These are phyloP conservation scores for Stagonosporopsis vannaccii DNA, from an alignment of 2,329 filamentous ascomycete genomes.

Conservation along the genomic window DNA sequence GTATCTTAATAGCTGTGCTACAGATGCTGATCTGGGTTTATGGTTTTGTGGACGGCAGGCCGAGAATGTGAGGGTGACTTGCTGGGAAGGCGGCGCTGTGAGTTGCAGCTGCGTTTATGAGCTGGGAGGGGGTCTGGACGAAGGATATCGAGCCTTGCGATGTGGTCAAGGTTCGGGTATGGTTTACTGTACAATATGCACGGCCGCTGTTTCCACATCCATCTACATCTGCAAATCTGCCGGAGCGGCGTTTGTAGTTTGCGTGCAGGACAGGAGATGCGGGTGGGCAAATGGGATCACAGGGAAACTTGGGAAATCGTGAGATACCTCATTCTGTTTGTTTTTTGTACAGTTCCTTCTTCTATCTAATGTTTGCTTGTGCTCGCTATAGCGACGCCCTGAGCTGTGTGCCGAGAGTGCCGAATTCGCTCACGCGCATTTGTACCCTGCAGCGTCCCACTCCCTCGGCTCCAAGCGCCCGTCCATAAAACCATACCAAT, in stretches of 20 bases:
- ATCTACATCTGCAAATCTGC: neutral
- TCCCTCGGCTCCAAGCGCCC: constrained; percentile 13
- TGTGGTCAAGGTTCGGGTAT: neutral
- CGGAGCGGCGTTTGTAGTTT: neutral
- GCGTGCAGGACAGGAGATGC: neutral
- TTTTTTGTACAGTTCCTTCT: constrained; percentile 19
- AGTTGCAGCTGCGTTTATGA: neutral
- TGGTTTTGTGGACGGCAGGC: neutral
- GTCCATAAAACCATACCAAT: constrained; percentile 10
- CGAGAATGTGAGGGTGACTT: constrained; percentile 8
- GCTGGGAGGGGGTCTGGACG: neutral
- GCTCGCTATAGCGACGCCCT: constrained; percentile 7
- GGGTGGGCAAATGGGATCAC: constrained; percentile 8
- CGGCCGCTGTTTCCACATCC: neutral
- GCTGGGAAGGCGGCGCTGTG: neutral
- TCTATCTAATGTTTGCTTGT: constrained; percentile 19
- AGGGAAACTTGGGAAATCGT: constrained; percentile 7
- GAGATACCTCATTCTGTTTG: constrained; percentile 26
- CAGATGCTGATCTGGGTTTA: constrained; percentile 1
- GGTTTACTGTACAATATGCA: neutral
- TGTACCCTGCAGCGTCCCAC: constrained; percentile 12
- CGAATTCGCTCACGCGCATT: constrained; percentile 16
- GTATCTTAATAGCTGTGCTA: constrained; percentile 6
- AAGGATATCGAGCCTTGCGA: constrained; percentile 2
- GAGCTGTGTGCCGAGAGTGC: constrained; percentile 6